Base-by-base conservation (phyloP, 2,329 filamentous ascomycete genomes). In the Nannizzia gypsea region DNA sequence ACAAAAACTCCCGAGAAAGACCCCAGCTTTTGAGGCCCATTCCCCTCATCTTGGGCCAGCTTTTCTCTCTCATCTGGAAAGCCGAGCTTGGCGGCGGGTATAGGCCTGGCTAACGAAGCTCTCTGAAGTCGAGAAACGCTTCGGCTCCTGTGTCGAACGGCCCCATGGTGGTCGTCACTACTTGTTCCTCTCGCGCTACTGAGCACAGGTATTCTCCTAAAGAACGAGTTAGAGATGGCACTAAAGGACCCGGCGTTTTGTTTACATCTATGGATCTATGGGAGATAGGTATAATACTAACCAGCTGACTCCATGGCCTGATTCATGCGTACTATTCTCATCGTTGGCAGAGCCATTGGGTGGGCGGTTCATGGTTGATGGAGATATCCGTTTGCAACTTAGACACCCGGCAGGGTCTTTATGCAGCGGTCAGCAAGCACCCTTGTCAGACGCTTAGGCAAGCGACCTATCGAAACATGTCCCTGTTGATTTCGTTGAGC, bases 1-100 rank as follows among this genome's bases (percentile, higher is more conserved):
- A 95, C 87, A 71, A 90, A 95, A 55, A 95, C 87, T 6, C 88
- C 88, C 3, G 85, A 88, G 65, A 90, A 83, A 6, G 84, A 85
- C 40, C 88, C 88, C 60, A 95, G 78, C 74, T 93, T 93, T 66
- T 80, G 74, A 15, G 70, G 72, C 62, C 64, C 65, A 50, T 71
- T 70, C 36, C 67, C 68, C 60, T 63, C 28, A 40, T 67, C 67
- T 54, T 69, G 66, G 22, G 62, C 62, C 60, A 61, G 60, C 58
- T 66, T 69, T 57, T 72, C 71, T 63, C 69, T 73, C 60, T 67
- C 72, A 55, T 71, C 69, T 20, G 65, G 59, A 46, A 62, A 62
- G 3, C 62, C 62, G 6, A 64, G 55, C 24, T 61, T 62, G 22
- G 59, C 56, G 15, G 60, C 56, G 15, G 60, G 55, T 58, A 63